Base-by-base conservation (phyloP, 352 stramenopile species). In the Plasmopara muralis region DNA sequence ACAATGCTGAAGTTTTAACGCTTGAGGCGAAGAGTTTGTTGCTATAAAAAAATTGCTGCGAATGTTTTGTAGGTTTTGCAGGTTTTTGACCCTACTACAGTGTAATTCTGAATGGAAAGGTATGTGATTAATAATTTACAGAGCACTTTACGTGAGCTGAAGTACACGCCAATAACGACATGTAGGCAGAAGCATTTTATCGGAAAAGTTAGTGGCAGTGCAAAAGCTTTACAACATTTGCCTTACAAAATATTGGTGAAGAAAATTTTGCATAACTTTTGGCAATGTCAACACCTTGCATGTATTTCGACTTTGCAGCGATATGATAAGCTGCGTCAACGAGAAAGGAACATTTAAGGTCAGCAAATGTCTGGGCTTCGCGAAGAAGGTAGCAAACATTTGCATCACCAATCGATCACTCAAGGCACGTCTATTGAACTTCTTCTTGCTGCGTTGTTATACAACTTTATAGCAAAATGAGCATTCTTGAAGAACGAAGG, bases 221-320 rank as follows among this genome's bases (percentile, higher is more conserved):
- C 65, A 57, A 0, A 75, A 85, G 31, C 45, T 83, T 3, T 80
- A 82, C 43, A 62, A 76, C 14, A 55, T 76, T 41, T 89, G 78
- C 55, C 76, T 89, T 43, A 85, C 78, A 9, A 77, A 72, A 25
- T 25, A 25, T 25, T 25, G 20, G 20, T 25, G 20, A 25, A 25
- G n/a, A 25, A 25, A 25, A 25, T 25, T 12, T 35, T 35, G 31
- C 31, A 35, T 50, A 41, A 9, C 6, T 47, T 29, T 6, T 47
- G 16, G 4, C 31, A 55, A 37, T 35, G 16, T 43, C 45, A 37
- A 47, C n/a, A 7, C 38, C 3, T 51, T n/a, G n/a, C 13, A 29
- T 14, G 4, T 25, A 12, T 18, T 14, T 18, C 55, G 50, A 50
- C 12, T 62, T 60, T 47, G 53, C 46, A 18, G 37, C 55, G 47